phyloP scores from a whole-genome alignment of 345 rosid genomes.

The Salix viminalis region DNA sequence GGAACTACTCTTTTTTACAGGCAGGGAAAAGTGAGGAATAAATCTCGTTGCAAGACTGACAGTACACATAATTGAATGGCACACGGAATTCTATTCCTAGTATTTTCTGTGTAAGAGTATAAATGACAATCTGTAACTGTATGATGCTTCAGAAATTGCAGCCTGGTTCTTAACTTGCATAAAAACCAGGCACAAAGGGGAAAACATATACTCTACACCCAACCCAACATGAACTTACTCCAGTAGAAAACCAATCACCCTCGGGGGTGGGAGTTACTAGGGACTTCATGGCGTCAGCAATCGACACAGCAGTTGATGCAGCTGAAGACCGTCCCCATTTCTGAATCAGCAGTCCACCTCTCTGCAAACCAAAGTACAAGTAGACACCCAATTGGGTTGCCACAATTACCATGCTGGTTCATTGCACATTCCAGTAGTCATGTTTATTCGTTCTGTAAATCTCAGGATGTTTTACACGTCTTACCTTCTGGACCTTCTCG shows the following conservation, averaged over 20 bases:
- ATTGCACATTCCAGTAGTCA: background rate
- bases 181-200: background rate
- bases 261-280: slow-evolving; percentile 82
- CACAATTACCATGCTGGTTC: too few relatives aligned
- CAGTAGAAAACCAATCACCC: slow-evolving; percentile 98
- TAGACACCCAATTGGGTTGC: background rate
- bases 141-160: background rate
- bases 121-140: background rate
- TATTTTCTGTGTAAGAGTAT: background rate
- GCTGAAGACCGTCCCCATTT: slow-evolving; percentile 99
- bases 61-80: background rate
- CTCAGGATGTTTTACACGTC: background rate
- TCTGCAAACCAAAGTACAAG: slow-evolving; percentile 40
- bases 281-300: slow-evolving; percentile 87
- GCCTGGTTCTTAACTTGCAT: background rate
- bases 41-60: background rate
- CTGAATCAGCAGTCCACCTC: slow-evolving; percentile 89
- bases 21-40: background rate
- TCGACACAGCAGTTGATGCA: slow-evolving; percentile 92
- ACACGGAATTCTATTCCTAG: background rate
- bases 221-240: slow-evolving; percentile 46
- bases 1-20: background rate
- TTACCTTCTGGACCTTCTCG: slow-evolving; percentile 83
- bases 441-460: background rate
- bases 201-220: background rate